Evolutionary conservation across 495 filamentous ascomycete genomes (phyloP).

Genomic region (Xylaria acuta): DNA sequence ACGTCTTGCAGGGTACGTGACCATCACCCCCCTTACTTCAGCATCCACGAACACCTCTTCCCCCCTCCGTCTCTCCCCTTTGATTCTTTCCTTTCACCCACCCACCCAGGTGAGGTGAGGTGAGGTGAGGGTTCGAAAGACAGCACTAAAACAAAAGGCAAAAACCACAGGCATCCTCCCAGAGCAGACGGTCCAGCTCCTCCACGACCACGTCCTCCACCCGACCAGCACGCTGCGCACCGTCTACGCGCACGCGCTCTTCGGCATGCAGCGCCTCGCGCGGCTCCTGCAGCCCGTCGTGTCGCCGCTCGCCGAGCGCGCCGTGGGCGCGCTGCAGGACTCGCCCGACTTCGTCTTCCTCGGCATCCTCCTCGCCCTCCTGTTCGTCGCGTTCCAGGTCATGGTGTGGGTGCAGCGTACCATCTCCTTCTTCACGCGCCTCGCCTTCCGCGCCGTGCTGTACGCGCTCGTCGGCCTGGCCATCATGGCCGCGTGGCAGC

Average conservation of each 20-base stretch:
- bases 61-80: background rate
- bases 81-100: background rate
- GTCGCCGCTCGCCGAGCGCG: constrained; percentile 55
- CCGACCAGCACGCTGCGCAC: constrained; percentile 44
- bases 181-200: constrained; percentile 41
- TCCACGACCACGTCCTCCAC: constrained; percentile 47
- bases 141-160: constrained; percentile 4
- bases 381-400: constrained; percentile 69
- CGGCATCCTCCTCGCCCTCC: constrained; percentile 54
- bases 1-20: constrained; percentile 37
- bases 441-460: constrained; percentile 63
- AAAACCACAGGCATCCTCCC: constrained; percentile 49
- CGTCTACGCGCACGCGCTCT: constrained; percentile 40
- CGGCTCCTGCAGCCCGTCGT: constrained; percentile 40
- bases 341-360: constrained; percentile 68
- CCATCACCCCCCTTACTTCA: background rate
- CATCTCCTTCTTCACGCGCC: constrained; percentile 73
- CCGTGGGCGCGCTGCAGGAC: constrained; percentile 43
- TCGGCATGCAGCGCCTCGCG: constrained; percentile 38
- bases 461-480: constrained; percentile 61
- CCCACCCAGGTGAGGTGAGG: too few relatives aligned
- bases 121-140: background rate
- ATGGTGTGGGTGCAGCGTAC: constrained; percentile 70
- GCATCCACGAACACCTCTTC: background rate
- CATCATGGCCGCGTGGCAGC: constrained; percentile 63